Percentiles rank a stretch among this genome's conserved stretches.
Conservation (phyloP, 2,329 filamentous ascomycete genomes). For the Talaromyces sp. region DNA sequence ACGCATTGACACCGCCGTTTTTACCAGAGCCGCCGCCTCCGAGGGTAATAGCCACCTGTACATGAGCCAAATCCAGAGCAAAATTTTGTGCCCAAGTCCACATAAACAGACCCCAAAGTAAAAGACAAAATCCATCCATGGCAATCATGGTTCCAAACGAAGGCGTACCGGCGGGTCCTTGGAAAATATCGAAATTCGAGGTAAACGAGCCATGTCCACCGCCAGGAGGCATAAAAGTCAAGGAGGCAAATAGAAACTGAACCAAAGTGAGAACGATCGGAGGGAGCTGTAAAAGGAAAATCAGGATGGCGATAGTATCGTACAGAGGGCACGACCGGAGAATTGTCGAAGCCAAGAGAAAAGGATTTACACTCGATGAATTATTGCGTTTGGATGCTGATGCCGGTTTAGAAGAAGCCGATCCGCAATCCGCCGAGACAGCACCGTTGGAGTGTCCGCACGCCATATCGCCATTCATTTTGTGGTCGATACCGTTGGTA, state of each 20-base stretch:
- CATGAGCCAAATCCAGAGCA: conserved; percentile 84
- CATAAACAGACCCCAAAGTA: conserved; percentile 76
- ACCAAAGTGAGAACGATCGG: conserved; percentile 83
- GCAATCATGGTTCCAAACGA: conserved; percentile 80
- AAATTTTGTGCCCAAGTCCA: conserved; percentile 85
- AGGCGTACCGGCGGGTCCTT: conserved; percentile 79
- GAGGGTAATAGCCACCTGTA: conserved; percentile 86
- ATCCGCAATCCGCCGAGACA: conserved; percentile 30
- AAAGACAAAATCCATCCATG: conserved; percentile 76
- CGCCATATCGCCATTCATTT: conserved; percentile 33
- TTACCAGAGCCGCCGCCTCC: conserved; percentile 66
- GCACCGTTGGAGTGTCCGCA: conserved; percentile 33
- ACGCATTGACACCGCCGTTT: conserved; percentile 44
- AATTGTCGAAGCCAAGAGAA: conserved; percentile 79
- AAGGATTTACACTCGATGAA: conserved; percentile 61
- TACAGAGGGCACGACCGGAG: conserved; percentile 84
- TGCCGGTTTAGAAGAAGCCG: conserved; percentile 31
- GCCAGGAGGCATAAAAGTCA: conserved; percentile 85
- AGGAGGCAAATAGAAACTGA: conserved; percentile 85
- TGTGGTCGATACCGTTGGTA: conserved; percentile 37
- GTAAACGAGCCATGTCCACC: conserved; percentile 67
- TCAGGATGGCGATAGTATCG: conserved; percentile 94
- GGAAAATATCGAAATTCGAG: conserved; percentile 86
- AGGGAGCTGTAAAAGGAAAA: conserved; percentile 88
- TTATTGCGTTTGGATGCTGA: conserved; percentile 33